A percentile compares a stretch with the other conserved stretches of the same genome.
phyloP scores from a whole-genome alignment of 2,329 filamentous ascomycete genomes.

The Periglandula ipomoeae region DNA sequence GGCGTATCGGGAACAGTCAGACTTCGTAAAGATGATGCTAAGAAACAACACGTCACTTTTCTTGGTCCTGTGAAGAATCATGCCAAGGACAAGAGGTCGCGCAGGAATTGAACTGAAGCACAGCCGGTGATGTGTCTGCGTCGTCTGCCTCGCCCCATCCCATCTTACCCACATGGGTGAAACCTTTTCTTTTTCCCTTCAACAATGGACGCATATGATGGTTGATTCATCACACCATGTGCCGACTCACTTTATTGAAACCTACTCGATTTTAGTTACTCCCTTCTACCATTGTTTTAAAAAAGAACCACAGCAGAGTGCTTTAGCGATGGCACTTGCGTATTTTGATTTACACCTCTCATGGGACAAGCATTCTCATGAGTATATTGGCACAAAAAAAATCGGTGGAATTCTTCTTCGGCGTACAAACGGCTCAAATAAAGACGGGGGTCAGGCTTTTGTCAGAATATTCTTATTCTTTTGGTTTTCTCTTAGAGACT shows the following conservation, averaged over 20 bases:
- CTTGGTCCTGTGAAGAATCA: constrained; percentile 40
- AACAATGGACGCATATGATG: neutral
- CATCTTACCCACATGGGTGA: neutral
- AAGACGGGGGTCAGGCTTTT: neutral
- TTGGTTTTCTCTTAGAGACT: neutral
- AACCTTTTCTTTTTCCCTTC: neutral
- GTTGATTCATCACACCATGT: constrained; percentile 8
- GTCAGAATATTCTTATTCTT: neutral
- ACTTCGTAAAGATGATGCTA: constrained; percentile 44
- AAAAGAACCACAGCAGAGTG: neutral
- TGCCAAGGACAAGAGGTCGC: constrained; percentile 21
- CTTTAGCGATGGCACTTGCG: constrained; percentile 1
- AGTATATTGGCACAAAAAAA: neutral
- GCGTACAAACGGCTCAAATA: neutral
- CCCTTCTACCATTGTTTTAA: constrained; percentile 6
- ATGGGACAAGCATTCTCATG: neutral
- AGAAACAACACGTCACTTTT: constrained; percentile 41
- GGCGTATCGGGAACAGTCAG: constrained; percentile 36
- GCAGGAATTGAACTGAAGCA: constrained; percentile 10
- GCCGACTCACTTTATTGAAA: constrained; percentile 3
- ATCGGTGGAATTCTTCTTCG: neutral
- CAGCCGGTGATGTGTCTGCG: neutral
- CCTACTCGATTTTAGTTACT: constrained; percentile 10
- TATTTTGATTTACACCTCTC: neutral
- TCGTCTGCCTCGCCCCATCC: neutral